phyloP scores from a whole-genome alignment of 129 eudicot genomes.

The Arctium lappa region DNA sequence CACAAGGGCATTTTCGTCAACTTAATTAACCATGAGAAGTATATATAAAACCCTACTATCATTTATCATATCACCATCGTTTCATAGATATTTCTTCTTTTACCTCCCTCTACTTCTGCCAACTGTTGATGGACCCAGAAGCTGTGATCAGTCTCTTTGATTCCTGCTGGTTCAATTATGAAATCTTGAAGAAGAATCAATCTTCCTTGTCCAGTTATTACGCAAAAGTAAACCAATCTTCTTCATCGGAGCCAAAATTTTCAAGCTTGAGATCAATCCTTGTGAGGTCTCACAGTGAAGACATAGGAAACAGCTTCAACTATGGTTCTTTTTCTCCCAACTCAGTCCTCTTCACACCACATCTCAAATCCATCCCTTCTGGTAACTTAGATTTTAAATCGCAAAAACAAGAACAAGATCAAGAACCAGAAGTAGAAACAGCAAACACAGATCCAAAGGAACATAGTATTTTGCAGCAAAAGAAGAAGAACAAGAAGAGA shows the following conservation, averaged over 20 bases:
- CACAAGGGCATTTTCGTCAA: neutral
- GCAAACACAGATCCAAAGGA: neutral
- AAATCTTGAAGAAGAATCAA: constrained; percentile 34
- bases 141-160: constrained; percentile 53
- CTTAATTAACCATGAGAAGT: neutral
- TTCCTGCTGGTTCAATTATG: constrained; percentile 49
- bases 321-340: constrained; percentile 45
- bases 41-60: neutral
- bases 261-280: constrained; percentile 43
- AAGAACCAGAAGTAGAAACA: neutral
- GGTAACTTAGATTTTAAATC: constrained; percentile 12
- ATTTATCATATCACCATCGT: neutral
- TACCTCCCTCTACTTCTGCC: neutral
- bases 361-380: constrained; percentile 39
- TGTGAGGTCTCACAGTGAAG: constrained; percentile 43
- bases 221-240: neutral
- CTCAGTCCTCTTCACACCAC: constrained; percentile 39
- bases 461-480: neutral
- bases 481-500: neutral
- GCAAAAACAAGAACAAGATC: neutral
- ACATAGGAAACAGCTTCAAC: constrained; percentile 21
- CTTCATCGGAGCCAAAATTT: constrained; percentile 19
- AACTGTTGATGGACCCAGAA: constrained; percentile 52
- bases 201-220: neutral
- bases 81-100: neutral